A percentile compares a stretch with the other conserved stretches of the same genome.
Conservation (phyloP, 2,329 filamentous ascomycete genomes). For the Celoporthe dispersa region DNA sequence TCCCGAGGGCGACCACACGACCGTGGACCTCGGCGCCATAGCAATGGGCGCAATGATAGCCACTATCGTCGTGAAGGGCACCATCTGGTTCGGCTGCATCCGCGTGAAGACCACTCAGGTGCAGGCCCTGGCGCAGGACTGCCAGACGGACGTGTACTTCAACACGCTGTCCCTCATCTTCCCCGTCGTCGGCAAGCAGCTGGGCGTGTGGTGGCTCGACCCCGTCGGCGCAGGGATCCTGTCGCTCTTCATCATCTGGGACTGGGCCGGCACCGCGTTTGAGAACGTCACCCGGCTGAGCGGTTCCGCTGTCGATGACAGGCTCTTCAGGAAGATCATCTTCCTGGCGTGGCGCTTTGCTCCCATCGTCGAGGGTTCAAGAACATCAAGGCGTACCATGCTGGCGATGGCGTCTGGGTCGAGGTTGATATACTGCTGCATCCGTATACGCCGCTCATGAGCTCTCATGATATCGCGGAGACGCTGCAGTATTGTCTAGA, state of each 20-base stretch:
- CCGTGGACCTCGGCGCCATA: constrained; percentile 54
- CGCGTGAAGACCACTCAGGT: constrained; percentile 67
- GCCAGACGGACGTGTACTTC: constrained; percentile 60
- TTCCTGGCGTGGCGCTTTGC: constrained; percentile 63
- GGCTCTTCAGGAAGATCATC: constrained; percentile 59
- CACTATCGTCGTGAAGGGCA: constrained; percentile 62
- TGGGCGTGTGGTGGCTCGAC: constrained; percentile 70
- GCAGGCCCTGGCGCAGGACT: constrained; percentile 66
- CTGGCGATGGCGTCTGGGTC: constrained; percentile 66
- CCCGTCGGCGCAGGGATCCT: constrained; percentile 63
- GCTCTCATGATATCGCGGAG: constrained; percentile 64
- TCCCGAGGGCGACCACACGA: constrained; percentile 45
- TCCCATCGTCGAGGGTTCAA: constrained; percentile 58
- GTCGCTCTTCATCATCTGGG: constrained; percentile 70
- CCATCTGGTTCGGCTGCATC: constrained; percentile 63
- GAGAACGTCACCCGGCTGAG: constrained; percentile 63
- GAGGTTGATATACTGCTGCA: constrained; percentile 65
- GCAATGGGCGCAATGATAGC: constrained; percentile 61
- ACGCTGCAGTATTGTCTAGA: constrained; percentile 67
- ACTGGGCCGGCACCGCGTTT: constrained; percentile 67
- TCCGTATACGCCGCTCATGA: constrained; percentile 54
- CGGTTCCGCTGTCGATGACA: constrained; percentile 58
- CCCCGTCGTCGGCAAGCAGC: constrained; percentile 62
- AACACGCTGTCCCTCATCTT: constrained; percentile 67
- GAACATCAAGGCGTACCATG: constrained; percentile 61